These are phyloP conservation scores for Verticillium dahliae DNA, from an alignment of 2,329 filamentous ascomycete species.

Conservation along the genomic window DNA sequence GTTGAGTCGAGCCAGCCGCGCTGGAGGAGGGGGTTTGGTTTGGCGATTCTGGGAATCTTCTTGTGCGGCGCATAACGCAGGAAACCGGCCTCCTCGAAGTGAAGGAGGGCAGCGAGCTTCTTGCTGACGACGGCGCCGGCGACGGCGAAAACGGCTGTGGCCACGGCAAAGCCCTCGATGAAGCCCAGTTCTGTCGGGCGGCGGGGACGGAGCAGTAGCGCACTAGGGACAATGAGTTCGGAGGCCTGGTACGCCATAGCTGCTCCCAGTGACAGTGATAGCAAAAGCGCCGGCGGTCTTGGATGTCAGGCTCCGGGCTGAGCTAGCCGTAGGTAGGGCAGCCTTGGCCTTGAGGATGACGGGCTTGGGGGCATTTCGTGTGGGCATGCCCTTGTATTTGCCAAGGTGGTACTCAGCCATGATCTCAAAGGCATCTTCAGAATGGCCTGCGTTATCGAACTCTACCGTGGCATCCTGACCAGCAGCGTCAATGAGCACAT, in stretches of 20 bases:
- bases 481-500: slow-evolving; percentile 69
- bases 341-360: slow-evolving; percentile 14
- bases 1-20: slow-evolving; percentile 43
- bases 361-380: slow-evolving; percentile 13
- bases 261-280: slow-evolving; percentile 13
- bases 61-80: slow-evolving; percentile 28
- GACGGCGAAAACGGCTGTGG: slow-evolving; percentile 23
- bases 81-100: slow-evolving; percentile 24
- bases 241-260: slow-evolving; percentile 13
- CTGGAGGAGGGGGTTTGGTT: slow-evolving; percentile 28
- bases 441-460: slow-evolving; percentile 81
- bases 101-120: slow-evolving; percentile 22
- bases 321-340: background rate
- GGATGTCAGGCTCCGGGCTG: slow-evolving; percentile 6
- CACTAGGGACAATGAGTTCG: slow-evolving; percentile 4
- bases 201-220: slow-evolving; percentile 9
- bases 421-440: slow-evolving; percentile 47
- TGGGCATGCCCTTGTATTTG: slow-evolving; percentile 23
- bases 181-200: slow-evolving; percentile 17
- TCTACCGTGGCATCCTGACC: slow-evolving; percentile 73
- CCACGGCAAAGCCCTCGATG: slow-evolving; percentile 28
- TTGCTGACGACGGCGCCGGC: slow-evolving; percentile 21
- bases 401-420: slow-evolving; percentile 31
- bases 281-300: slow-evolving; percentile 12
- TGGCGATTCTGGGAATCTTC: slow-evolving; percentile 28